Evolutionary conservation across 2,329 filamentous ascomycete genomes (phyloP).

Genomic region (Bimuria novae-zelandiae): DNA sequence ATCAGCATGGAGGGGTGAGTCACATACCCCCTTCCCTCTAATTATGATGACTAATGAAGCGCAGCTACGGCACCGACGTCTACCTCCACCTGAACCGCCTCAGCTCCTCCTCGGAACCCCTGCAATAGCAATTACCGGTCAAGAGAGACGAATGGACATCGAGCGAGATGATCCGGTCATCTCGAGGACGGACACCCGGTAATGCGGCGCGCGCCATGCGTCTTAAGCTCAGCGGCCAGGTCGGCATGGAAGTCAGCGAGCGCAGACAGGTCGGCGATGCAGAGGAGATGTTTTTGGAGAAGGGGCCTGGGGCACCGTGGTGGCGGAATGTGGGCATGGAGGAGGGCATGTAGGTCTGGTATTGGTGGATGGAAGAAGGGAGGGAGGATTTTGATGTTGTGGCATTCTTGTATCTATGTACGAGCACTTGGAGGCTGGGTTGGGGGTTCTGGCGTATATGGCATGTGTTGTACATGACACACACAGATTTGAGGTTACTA

Average conservation of each 20-base stretch:
- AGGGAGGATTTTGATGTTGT: not conserved
- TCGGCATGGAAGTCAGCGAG: conserved; percentile 72
- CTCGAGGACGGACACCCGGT: conserved; percentile 66
- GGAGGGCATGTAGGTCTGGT: conserved; percentile 46
- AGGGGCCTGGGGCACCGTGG: conserved; percentile 44
- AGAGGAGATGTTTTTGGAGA: conserved; percentile 68
- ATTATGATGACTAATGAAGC: conserved; percentile 21
- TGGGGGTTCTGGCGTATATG: not conserved
- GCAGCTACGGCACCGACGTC: conserved; percentile 94
- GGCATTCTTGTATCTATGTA: conserved; percentile 5
- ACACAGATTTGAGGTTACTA: not conserved
- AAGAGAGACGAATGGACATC: conserved; percentile 71
- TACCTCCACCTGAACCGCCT: conserved; percentile 97
- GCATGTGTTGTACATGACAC: not conserved
- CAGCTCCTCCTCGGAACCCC: conserved; percentile 91
- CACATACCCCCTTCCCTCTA: not conserved
- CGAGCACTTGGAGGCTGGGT: not conserved
- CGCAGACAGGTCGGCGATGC: conserved; percentile 89
- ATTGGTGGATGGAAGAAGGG: not conserved
- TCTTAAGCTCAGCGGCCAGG: conserved; percentile 66
- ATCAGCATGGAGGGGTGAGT: conserved; percentile 99
- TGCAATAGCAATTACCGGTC: conserved; percentile 92
- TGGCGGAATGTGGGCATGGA: conserved; percentile 57
- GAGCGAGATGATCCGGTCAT: conserved; percentile 38
- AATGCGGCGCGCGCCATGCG: conserved; percentile 56